Evolutionary conservation across 371 early-diverging fungal genomes (phyloP).

Genomic region (Mucor mucedo): DNA sequence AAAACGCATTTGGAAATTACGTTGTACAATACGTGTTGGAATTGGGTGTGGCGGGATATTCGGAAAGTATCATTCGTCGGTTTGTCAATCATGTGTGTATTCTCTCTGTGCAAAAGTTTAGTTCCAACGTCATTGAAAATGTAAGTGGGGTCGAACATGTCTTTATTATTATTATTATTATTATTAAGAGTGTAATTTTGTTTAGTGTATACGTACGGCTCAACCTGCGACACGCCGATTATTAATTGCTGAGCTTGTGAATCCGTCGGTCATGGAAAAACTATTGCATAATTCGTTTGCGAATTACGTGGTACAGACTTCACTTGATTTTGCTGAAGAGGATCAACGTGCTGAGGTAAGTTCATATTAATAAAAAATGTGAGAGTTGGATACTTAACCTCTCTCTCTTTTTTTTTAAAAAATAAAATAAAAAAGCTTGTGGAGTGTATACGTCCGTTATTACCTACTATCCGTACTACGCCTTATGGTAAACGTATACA

Average conservation of each 20-base stretch:
- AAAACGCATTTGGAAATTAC: conserved; percentile 97
- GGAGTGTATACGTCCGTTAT: conserved; percentile 76
- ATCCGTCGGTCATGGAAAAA: conserved; percentile 68
- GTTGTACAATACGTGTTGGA: conserved; percentile 97
- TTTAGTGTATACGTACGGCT: conserved; percentile 81
- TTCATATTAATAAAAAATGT: too few relatives aligned
- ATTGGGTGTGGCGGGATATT: conserved; percentile 66
- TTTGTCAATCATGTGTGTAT: conserved; percentile 79
- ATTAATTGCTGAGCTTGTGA: conserved; percentile 77
- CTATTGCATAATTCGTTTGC: conserved; percentile 87
- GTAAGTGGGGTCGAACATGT: conserved; percentile 27
- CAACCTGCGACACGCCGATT: conserved; percentile 68
- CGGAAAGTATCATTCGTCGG: conserved; percentile 73
- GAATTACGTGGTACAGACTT: conserved; percentile 93
- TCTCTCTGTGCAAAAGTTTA: conserved; percentile 89
- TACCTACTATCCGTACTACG: conserved; percentile 82
- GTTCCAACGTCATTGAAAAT: conserved; percentile 93
- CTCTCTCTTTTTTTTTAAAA: background rate
- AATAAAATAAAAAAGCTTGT: conserved; percentile 51
- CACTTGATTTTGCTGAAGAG: conserved; percentile 85
- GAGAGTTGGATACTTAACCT: too few relatives aligned
- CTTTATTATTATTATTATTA: too few relatives aligned
- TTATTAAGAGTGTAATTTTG: background rate
- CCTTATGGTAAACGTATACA: conserved; percentile 91
- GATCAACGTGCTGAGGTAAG: conserved; percentile 70